Base-by-base conservation (phyloP, 352 stramenopile species). In the Hyphochytrium catenoides region DNA sequence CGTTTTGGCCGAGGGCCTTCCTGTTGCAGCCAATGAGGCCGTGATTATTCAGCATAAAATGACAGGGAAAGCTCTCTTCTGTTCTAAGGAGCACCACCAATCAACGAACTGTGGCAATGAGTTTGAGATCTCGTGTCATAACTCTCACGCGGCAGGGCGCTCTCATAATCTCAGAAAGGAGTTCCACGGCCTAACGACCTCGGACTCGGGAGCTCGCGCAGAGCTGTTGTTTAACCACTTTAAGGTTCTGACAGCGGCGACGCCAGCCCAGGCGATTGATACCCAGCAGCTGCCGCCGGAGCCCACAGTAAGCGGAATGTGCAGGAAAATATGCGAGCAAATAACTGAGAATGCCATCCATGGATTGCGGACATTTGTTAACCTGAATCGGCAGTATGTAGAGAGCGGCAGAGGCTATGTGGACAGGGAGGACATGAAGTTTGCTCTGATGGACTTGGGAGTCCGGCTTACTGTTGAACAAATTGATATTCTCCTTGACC, bases 41-140 rank as follows among this genome's bases (percentile, higher is more conserved):
- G 42, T 81, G 32, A 54, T 64, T 3, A 34, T 83, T 25, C 41
- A 74, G 33, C 69, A 83, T 50, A 79, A 83, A 50, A 83, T 83
- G 69, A 79, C 69, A 0, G 64, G 66, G 15, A 54, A 75, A 30
- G 52, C 65, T 8, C 44, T 83, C 4, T 56, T 49, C 9, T 44
- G 51, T 1, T 52, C 74, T 17, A 39, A 46, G 23, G 63, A 54
- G 39, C 65, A 46, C 50, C 70, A 62, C 17, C 57, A 74, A 35
- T 60, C 62, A 12, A 81, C 66, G 0, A 62, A 83, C 32, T 83
- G 77, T 42, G 69, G 69, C 11, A 39, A 68, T 15, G 69, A 83
- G 54, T 52, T 73, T n/a, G 69, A 83, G 41, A 49, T 74, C 8
- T 72, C 54, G 31, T 52, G 47, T 11, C 34, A 62, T 14, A 51